Evolutionary conservation across 116 monocot species (phyloP).

Genomic region (Zostera marina): DNA sequence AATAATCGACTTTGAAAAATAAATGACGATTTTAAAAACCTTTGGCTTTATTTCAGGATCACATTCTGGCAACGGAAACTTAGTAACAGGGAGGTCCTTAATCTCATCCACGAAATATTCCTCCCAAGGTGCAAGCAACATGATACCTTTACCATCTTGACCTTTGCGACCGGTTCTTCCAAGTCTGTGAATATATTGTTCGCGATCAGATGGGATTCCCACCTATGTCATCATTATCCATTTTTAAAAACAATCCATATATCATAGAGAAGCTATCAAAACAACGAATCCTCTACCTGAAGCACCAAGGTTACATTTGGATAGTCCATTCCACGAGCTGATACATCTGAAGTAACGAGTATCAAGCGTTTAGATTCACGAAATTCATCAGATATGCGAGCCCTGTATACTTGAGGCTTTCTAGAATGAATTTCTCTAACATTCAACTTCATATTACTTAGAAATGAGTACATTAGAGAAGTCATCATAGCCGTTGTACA

Average conservation of each 20-base stretch:
- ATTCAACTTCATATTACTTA: conserved; percentile 77
- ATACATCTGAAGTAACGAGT: conserved; percentile 90
- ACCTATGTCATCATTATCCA: conserved; percentile 24
- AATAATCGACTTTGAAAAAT: not conserved
- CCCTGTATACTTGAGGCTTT: conserved; percentile 82
- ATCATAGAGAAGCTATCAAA: not conserved
- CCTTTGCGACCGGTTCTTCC: conserved; percentile 85
- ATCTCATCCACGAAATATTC: conserved; percentile 78
- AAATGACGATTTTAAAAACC: conserved; percentile 17
- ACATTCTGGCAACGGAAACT: conserved; percentile 27
- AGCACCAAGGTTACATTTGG: conserved; percentile 96
- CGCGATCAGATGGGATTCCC: conserved; percentile 81
- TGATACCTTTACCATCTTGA: conserved; percentile 60
- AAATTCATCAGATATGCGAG: conserved; percentile 83
- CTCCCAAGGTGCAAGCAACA: conserved; percentile 89
- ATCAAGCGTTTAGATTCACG: conserved; percentile 57
- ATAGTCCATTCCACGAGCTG: conserved; percentile 78
- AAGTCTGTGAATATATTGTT: conserved; percentile 86
- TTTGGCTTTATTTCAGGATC: conserved; percentile 41
- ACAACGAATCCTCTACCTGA: conserved; percentile 37
- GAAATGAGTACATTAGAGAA: conserved; percentile 43
- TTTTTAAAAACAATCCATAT: not conserved
- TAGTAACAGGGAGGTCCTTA: conserved; percentile 62
- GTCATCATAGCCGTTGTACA: conserved; percentile 92
- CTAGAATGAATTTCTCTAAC: conserved; percentile 88